phyloP scores from a whole-genome alignment of 148 eudicot species.

The Dianthus caryophyllus region DNA sequence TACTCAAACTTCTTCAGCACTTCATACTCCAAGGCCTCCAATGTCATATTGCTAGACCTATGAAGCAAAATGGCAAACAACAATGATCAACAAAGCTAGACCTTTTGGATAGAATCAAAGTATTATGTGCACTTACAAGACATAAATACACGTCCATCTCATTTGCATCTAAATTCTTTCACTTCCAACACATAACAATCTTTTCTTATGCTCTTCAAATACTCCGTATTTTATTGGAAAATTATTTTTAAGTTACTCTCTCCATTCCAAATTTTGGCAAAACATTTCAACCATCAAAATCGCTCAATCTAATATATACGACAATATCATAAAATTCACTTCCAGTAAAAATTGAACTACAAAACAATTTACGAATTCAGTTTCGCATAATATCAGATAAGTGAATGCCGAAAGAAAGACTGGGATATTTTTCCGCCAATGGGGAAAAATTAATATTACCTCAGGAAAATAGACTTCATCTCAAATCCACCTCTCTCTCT shows the following conservation, averaged over 20 bases:
- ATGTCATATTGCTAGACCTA: conserved; percentile 66
- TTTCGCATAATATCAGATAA: neutral
- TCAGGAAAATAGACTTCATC: conserved; percentile 72
- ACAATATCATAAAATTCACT: neutral
- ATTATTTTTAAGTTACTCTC: too few relatives aligned
- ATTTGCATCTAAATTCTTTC: too few relatives aligned
- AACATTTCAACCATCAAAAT: neutral
- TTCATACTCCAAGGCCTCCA: conserved; percentile 59
- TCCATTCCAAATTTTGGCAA: neutral
- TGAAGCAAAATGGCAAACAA: conserved; percentile 16
- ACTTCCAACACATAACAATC: too few relatives aligned
- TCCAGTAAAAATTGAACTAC: neutral
- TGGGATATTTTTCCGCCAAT: neutral
- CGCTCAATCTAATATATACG: neutral
- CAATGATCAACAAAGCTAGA: neutral
- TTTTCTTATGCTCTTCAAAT: too few relatives aligned
- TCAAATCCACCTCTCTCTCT: conserved; percentile 90
- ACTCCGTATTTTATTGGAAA: too few relatives aligned
- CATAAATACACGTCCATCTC: too few relatives aligned
- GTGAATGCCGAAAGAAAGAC: neutral
- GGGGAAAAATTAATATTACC: conserved; percentile 38
- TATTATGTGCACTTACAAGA: too few relatives aligned
- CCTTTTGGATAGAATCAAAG: too few relatives aligned
- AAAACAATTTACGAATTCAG: too few relatives aligned
- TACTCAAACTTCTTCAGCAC: conserved; percentile 51